Percentiles rank a stretch among this genome's conserved stretches.
These are phyloP conservation scores for Fusarium albosuccineum DNA, from an alignment of 2,329 filamentous ascomycete species.

Conservation along the genomic window DNA sequence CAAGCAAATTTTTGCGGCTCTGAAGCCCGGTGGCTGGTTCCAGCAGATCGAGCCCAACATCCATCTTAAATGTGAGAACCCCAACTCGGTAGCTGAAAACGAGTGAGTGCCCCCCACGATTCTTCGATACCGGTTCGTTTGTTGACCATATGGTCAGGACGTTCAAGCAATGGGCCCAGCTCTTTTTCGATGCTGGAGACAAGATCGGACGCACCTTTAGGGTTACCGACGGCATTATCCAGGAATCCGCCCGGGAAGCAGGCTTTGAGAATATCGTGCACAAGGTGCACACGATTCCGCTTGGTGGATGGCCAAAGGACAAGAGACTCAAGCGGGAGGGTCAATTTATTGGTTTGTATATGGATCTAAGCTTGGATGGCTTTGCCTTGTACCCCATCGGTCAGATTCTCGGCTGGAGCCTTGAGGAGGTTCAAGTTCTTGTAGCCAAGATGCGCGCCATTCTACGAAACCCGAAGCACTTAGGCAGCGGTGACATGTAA, in stretches of 20 bases:
- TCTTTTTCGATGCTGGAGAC: constrained; percentile 33
- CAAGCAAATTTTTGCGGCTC: constrained; percentile 20
- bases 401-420: constrained; percentile 22
- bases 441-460: constrained; percentile 20
- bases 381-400: constrained; percentile 24
- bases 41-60: constrained; percentile 34
- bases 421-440: constrained; percentile 16
- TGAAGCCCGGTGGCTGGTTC: constrained; percentile 37
- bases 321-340: constrained; percentile 21
- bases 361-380: constrained; percentile 27
- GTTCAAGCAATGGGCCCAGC: constrained; percentile 32
- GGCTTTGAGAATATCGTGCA: constrained; percentile 22
- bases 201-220: constrained; percentile 30
- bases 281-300: constrained; percentile 15
- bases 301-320: constrained; percentile 32
- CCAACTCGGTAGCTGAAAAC: constrained; percentile 17
- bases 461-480: constrained; percentile 9
- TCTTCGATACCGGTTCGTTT: no score
- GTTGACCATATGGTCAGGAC: constrained; percentile 4
- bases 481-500: constrained; percentile 15
- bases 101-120: constrained; percentile 5
- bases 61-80: constrained; percentile 28
- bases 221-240: constrained; percentile 27
- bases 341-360: constrained; percentile 27
- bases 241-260: constrained; percentile 11